phyloP scores from a whole-genome alignment of 2,329 filamentous ascomycete genomes.

The Xylariaceae sp. region DNA sequence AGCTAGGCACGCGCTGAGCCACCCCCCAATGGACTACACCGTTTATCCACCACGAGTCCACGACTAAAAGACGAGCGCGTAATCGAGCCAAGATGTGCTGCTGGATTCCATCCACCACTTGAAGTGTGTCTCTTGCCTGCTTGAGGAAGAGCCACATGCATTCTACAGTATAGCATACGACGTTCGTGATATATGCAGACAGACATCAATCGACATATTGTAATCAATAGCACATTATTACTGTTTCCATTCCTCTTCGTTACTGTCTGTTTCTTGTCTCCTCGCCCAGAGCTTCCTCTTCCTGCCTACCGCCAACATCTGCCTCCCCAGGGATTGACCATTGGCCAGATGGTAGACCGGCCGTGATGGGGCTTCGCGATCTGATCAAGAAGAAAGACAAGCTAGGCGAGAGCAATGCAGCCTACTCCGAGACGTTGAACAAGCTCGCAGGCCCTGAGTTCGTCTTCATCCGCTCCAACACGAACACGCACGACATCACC shows the following conservation, averaged over 20 bases:
- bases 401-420: conserved; percentile 35
- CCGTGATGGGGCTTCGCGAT: conserved; percentile 49
- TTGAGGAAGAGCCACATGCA: conserved; percentile 1
- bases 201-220: not conserved
- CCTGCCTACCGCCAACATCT: not conserved
- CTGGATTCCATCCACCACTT: not conserved
- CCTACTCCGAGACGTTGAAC: conserved; percentile 37
- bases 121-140: not conserved
- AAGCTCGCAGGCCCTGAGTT: conserved; percentile 58
- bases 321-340: not conserved
- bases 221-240: not conserved
- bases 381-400: conserved; percentile 52
- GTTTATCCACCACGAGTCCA: conserved; percentile 7
- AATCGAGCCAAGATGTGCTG: conserved; percentile 12
- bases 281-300: not conserved
- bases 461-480: conserved; percentile 81
- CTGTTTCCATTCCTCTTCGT: not conserved
- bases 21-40: conserved; percentile 7
- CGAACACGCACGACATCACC: conserved; percentile 72
- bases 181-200: not conserved
- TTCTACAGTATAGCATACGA: not conserved
- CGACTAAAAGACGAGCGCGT: conserved; percentile 15
- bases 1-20: conserved; percentile 17
- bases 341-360: not conserved
- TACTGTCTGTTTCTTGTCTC: not conserved